These are phyloP conservation scores for Tuber magnatum DNA, from an alignment of 495 filamentous ascomycete genomes.

Conservation along the genomic window DNA sequence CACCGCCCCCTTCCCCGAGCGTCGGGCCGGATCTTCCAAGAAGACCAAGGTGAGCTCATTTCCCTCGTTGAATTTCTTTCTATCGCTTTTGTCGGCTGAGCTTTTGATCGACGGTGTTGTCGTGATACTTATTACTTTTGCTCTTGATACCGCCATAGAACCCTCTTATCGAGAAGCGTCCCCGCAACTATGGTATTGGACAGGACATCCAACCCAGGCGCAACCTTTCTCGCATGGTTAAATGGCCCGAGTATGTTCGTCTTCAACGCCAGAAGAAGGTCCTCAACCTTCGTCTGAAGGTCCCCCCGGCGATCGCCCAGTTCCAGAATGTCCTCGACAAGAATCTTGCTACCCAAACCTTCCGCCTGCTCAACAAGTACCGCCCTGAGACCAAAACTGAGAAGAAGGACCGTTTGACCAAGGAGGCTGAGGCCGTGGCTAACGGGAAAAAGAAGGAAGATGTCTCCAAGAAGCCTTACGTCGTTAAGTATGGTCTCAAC, in stretches of 20 bases:
- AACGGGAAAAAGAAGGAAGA: constrained; percentile 99
- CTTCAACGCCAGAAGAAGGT: constrained; percentile 99
- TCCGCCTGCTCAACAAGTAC: constrained; percentile 99
- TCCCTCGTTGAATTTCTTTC: not conserved
- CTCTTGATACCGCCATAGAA: constrained; percentile 53
- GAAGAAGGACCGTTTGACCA: constrained; percentile 98
- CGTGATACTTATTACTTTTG: not conserved
- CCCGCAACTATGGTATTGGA: constrained; percentile 97
- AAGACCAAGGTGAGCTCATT: constrained; percentile 64
- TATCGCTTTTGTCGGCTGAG: not conserved
- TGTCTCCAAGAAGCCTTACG: constrained; percentile 98
- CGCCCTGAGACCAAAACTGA: constrained; percentile 96
- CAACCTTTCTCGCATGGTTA: constrained; percentile 98
- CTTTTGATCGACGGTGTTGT: constrained; percentile 20
- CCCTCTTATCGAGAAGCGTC: constrained; percentile 96
- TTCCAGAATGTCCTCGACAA: constrained; percentile 97
- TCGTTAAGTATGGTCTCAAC: constrained; percentile 99
- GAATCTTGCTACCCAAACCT: constrained; percentile 91
- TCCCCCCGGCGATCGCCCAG: constrained; percentile 93
- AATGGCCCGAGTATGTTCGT: constrained; percentile 98
- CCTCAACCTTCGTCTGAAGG: constrained; percentile 96
- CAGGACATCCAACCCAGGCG: constrained; percentile 97
- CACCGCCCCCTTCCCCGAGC: constrained; percentile 89
- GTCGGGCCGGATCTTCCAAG: constrained; percentile 81
- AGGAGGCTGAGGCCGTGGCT: constrained; percentile 93